Evolutionary conservation across 2,329 filamentous ascomycete genomes (phyloP).

Genomic region (Coniochaeta prunicola): DNA sequence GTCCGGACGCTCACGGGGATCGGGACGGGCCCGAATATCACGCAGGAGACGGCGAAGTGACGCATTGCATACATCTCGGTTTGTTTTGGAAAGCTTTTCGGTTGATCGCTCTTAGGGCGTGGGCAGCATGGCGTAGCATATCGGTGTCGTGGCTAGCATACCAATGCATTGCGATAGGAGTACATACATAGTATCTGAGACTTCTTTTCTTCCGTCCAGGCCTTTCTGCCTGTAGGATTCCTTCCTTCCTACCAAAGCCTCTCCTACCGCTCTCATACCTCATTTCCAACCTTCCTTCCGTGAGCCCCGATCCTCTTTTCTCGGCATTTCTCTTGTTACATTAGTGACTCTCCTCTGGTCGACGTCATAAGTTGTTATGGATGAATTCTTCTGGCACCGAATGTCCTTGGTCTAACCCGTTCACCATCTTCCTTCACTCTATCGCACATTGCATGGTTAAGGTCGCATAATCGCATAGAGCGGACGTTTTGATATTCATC

Average conservation of each 20-base stretch:
- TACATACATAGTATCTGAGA: background rate
- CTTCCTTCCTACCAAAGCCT: background rate
- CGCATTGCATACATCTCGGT: background rate
- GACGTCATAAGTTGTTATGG: no score
- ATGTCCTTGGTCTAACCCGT: no score
- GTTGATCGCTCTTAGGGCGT: background rate
- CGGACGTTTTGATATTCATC: background rate
- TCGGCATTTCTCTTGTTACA: no score
- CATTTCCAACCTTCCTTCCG: no score
- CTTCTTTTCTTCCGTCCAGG: background rate
- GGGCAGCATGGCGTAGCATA: background rate
- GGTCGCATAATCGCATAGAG: no score
- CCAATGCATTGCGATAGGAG: background rate
- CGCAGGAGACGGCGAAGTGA: constrained; percentile 16
- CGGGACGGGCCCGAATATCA: constrained; percentile 52
- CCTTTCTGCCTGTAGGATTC: background rate
- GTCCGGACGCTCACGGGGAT: constrained; percentile 54
- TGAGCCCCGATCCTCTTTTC: no score
- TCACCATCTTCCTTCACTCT: no score
- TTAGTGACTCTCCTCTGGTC: no score
- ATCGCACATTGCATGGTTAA: no score
- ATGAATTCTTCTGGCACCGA: no score
- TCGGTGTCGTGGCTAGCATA: background rate
- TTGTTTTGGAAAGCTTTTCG: background rate
- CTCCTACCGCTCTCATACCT: no score